Percentiles rank a stretch among this genome's conserved stretches.
Conservation (phyloP, 148 eudicot genomes). For the Vaccinium corymbosum region DNA sequence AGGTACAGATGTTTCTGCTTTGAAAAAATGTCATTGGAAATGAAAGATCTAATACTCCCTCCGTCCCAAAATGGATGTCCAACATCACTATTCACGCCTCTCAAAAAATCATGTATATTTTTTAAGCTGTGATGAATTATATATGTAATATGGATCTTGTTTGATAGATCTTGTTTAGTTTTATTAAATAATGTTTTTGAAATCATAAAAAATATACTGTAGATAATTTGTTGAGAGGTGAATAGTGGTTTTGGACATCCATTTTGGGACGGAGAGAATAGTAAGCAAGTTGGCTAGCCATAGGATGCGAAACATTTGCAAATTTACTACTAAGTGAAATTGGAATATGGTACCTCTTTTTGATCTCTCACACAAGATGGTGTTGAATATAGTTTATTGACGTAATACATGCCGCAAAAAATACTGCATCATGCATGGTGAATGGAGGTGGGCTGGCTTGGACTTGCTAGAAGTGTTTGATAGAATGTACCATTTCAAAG, state of each 20-base stretch:
- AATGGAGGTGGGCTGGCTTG: background rate
- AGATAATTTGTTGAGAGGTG: too few species aligned
- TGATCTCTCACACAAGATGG: background rate
- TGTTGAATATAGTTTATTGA: background rate
- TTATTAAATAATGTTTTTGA: too few species aligned
- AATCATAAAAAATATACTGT: too few species aligned
- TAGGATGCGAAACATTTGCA: background rate
- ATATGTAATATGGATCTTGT: too few species aligned
- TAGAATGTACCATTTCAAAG: background rate
- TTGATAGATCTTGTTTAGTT: too few species aligned
- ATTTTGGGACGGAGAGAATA: too few species aligned
- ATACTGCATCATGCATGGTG: slow-evolving; percentile 8
- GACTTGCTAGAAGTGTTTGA: background rate
- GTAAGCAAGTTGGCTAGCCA: slow-evolving; percentile 3
- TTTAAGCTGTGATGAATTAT: too few species aligned
- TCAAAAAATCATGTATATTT: too few species aligned
- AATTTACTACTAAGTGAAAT: background rate
- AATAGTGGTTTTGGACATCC: too few species aligned
- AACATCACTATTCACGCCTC: too few species aligned
- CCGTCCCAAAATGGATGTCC: too few species aligned
- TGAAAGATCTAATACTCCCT: background rate
- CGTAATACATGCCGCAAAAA: background rate
- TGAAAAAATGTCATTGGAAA: background rate
- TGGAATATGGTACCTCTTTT: background rate
- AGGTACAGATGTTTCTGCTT: background rate